phyloP scores from a whole-genome alignment of 495 filamentous ascomycete species.

The Penicillium ochrochloron region DNA sequence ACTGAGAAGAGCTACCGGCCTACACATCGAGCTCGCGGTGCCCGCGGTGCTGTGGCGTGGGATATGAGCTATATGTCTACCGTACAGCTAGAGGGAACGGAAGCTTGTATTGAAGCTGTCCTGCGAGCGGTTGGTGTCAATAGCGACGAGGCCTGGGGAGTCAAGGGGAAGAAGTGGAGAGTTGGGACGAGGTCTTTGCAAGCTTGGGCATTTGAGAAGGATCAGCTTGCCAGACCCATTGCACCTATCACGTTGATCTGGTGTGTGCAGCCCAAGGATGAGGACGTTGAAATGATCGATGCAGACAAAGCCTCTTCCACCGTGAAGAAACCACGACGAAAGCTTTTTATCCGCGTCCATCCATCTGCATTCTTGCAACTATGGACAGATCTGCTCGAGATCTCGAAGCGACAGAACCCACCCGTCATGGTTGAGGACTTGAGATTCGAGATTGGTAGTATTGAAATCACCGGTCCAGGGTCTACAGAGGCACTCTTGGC shows the following conservation, averaged over 20 bases:
- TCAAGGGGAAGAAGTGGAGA: constrained; percentile 73
- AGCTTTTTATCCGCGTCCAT: constrained; percentile 77
- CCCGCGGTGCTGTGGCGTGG: constrained; percentile 76
- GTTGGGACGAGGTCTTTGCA: constrained; percentile 70
- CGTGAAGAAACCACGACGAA: constrained; percentile 54
- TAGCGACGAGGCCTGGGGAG: constrained; percentile 61
- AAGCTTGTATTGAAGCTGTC: constrained; percentile 64
- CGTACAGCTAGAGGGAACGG: constrained; percentile 73
- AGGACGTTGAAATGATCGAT: constrained; percentile 45
- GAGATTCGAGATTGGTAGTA: constrained; percentile 92
- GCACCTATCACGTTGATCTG: constrained; percentile 81
- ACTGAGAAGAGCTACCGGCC: constrained; percentile 88
- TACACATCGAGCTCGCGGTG: constrained; percentile 79
- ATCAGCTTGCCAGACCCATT: constrained; percentile 60
- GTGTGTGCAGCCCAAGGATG: constrained; percentile 41
- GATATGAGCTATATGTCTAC: constrained; percentile 96
- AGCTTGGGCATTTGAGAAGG: constrained; percentile 65
- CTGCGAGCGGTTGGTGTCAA: constrained; percentile 63
- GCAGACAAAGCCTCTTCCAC: constrained; percentile 27
- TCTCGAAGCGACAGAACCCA: constrained; percentile 73
- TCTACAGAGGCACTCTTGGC: constrained; percentile 81
- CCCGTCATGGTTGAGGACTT: constrained; percentile 83
- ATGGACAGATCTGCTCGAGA: constrained; percentile 75
- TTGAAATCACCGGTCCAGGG: constrained; percentile 82
- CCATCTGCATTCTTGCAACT: constrained; percentile 86